phyloP scores from a whole-genome alignment of 2,329 filamentous ascomycete species.

The Calonectria pseudoturangicola region DNA sequence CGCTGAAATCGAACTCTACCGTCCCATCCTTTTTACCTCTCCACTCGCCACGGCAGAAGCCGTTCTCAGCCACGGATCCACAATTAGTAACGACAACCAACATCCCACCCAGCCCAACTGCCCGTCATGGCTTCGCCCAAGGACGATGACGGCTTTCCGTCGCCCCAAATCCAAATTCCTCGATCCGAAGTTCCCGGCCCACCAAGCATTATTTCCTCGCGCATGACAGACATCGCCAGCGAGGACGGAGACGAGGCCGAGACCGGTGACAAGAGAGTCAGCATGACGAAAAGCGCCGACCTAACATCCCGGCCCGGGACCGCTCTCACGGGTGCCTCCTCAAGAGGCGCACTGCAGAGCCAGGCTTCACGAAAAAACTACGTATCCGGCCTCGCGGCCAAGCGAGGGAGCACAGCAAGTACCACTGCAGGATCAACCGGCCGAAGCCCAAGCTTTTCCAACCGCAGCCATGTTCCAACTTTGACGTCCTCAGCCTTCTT shows the following conservation, averaged over 20 bases:
- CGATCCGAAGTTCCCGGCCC: conserved; percentile 67
- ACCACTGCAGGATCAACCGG: conserved; percentile 72
- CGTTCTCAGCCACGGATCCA: conserved; percentile 41
- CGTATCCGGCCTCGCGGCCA: conserved; percentile 64
- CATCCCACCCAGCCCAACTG: conserved; percentile 40
- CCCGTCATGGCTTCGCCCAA: conserved; percentile 63
- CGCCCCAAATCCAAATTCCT: conserved; percentile 64
- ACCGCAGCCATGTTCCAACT: conserved; percentile 91
- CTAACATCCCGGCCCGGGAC: conserved; percentile 72
- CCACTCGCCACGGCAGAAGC: conserved; percentile 30
- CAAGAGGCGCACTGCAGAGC: conserved; percentile 68
- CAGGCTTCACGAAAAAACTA: conserved; percentile 74
- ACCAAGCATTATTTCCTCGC: conserved; percentile 81
- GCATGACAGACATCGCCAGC: conserved; percentile 79
- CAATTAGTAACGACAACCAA: conserved; percentile 41
- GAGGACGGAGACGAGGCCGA: conserved; percentile 71
- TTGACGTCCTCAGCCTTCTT: conserved; percentile 95
- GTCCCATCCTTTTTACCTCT: conserved; percentile 30
- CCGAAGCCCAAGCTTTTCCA: conserved; percentile 75
- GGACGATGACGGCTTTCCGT: conserved; percentile 63
- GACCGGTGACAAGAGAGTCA: conserved; percentile 52
- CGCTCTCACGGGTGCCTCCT: conserved; percentile 68
- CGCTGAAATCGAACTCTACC: conserved; percentile 33
- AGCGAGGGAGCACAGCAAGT: conserved; percentile 65
- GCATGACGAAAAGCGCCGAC: conserved; percentile 64